Base-by-base conservation (phyloP, 805 yeast species). In the Candida sithepensis region DNA sequence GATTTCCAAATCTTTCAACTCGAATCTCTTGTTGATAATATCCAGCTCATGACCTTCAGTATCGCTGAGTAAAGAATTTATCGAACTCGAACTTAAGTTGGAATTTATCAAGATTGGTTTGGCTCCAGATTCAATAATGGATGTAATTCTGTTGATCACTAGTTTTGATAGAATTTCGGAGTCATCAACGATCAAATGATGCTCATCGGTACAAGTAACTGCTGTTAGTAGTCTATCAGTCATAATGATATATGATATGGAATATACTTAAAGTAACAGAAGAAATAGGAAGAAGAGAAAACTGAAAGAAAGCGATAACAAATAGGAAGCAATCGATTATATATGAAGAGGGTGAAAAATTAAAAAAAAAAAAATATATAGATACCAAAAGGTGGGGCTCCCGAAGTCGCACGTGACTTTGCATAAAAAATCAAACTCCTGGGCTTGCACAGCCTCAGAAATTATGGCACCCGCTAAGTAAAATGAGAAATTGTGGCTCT, bases 121-220 rank as follows among this genome's bases (percentile, higher is more conserved):
- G 2, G 87, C 88, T 8, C 88, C 85, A 20, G 77, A 60, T 37
- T 74, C 75, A 12, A 79, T 52, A 22, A 80, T 71, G 8, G 73
- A 60, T 23, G 67, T 70, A 14, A 80, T 70, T 54, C 91, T 71
- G 21, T 71, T 64, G 13, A 69, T 60, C 0, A 81, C 69, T n/a
- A 74, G 64, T 24, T 54, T 55, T 16, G 62, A 53, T 16, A 56
- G 47, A 18, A 68, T 68, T 6, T 77, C 68, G 4, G 69, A 67
- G 32, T 56, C 59, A 41, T 88, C 89, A 10, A 84, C 63, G 6
- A 86, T 72, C 33, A 85, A 64, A 57, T 82, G 87, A 1, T 64
- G 64, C 53, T 84, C 87, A 21, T 68, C 78, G 14, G 57, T 44
- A 48, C 83, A 72, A 48, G 73, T 66, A 39, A 71, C 52, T 1